Evolutionary conservation across 768 basidiomycete genomes (phyloP), one percentile per base, ranked within the genome.

Genomic region (Lanmaoa pseudosensibilis): DNA sequence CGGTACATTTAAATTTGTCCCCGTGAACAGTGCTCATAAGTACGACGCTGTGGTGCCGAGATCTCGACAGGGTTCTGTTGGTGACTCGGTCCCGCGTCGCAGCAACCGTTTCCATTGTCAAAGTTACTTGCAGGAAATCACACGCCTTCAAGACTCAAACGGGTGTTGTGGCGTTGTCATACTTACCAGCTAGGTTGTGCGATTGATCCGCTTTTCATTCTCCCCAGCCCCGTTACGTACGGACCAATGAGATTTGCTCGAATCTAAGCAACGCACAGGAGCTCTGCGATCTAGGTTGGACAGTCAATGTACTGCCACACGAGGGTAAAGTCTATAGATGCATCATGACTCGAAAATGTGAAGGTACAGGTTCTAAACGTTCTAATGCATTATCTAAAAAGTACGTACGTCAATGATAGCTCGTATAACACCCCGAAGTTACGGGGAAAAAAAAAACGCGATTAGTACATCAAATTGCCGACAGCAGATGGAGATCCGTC

Each of bases 401-500:
- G n/a, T 21, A 23, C 3, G 10, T 46, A 16, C 49, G 8, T 45
- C 27, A n/a, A n/a, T n/a, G n/a, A 16, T 27, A 18, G 30, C 19
- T 10, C 40, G 13, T 18, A 23, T 30, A 32, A 32, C 15, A 10
- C 19, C 12, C 11, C 5, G 6, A 16, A 30, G 25, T 15, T 23
- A 41, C 3, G 11, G 6, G 18, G 18, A 27, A 13, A 19, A 2
- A 13, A 15, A n/a, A 1, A 27, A 27, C 27, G 6, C 27, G 27
- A 5, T 40, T 64, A 63, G 33, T 50, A 51, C 64, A 73, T 59
- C 57, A 70, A 45, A 15, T 64, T n/a, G 0, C 69, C 69, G 9
- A 70, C 60, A 8, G 62, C 37, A 4, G 72, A 73, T 30, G 62
- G 47, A 1, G 49, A n/a, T 4, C 69, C 67, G 27, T 72, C 43